Percentiles rank a stretch among this genome's conserved stretches.
These are phyloP conservation scores for Neophaeococcomyces aloes DNA, from an alignment of 2,329 filamentous ascomycete genomes.

Conservation along the genomic window DNA sequence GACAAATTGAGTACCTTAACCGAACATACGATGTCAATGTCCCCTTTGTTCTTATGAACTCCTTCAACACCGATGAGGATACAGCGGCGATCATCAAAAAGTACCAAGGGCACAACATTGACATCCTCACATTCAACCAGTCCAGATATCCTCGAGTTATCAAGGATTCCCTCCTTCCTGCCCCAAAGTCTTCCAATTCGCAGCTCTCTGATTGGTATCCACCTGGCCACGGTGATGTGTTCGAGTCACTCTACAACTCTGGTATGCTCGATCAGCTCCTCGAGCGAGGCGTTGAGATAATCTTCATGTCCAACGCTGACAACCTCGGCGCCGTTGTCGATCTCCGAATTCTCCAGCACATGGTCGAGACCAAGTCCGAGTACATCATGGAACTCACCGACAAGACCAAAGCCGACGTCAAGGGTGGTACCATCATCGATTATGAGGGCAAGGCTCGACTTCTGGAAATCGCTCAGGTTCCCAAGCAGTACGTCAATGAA, in stretches of 20 bases:
- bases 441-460: slow-evolving; percentile 95
- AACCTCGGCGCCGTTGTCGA: slow-evolving; percentile 97
- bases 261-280: slow-evolving; percentile 95
- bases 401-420: slow-evolving; percentile 99
- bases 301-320: slow-evolving; percentile 98
- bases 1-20: slow-evolving; percentile 98
- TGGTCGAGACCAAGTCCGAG: slow-evolving; percentile 93
- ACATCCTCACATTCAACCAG: slow-evolving; percentile 99
- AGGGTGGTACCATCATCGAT: slow-evolving; percentile 99
- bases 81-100: slow-evolving; percentile 99
- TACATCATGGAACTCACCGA: slow-evolving; percentile 99
- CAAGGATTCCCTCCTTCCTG: slow-evolving; percentile 95
- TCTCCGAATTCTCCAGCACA: slow-evolving; percentile 96
- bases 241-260: slow-evolving; percentile 99
- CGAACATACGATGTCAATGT: slow-evolving; percentile 95
- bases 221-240: slow-evolving; percentile 97
- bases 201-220: slow-evolving; percentile 96
- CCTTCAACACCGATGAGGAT: slow-evolving; percentile 98
- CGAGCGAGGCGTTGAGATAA: slow-evolving; percentile 87
- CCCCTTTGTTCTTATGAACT: slow-evolving; percentile 99
- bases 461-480: slow-evolving; percentile 96
- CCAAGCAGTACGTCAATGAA: slow-evolving; percentile 99
- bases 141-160: slow-evolving; percentile 94
- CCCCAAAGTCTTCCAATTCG: slow-evolving; percentile 79
- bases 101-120: slow-evolving; percentile 99